Evolutionary conservation across 2,329 filamentous ascomycete genomes (phyloP).

Genomic region (Sporothrix humicola): DNA sequence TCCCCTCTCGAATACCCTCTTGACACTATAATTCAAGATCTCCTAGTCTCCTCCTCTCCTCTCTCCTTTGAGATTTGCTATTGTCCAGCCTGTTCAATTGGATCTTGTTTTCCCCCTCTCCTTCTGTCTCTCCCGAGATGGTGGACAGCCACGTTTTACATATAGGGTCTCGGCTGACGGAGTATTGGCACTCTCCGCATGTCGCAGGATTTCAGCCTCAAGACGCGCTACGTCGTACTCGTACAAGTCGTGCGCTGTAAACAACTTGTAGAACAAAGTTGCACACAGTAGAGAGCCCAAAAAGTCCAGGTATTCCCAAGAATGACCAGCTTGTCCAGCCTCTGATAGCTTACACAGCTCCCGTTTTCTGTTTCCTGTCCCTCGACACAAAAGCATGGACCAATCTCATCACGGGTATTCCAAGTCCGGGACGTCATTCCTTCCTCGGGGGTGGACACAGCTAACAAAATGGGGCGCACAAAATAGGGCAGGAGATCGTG

Average conservation of each 20-base stretch:
- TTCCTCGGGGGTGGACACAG: neutral
- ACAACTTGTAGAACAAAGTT: too few relatives aligned
- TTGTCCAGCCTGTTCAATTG: neutral
- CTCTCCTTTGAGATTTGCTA: neutral
- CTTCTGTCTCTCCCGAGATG: too few relatives aligned
- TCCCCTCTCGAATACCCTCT: too few relatives aligned
- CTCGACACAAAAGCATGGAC: neutral
- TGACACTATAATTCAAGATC: too few relatives aligned
- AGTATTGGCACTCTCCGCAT: neutral
- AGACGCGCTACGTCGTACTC: too few relatives aligned
- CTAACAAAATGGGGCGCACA: neutral
- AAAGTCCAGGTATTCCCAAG: too few relatives aligned
- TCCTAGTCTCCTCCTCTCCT: neutral
- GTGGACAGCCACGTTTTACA: neutral
- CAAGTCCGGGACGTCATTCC: slow-evolving; percentile 8
- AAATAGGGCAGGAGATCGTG: neutral
- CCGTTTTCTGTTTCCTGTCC: neutral
- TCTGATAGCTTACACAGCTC: neutral
- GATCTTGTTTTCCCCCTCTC: neutral
- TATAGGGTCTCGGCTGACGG: neutral
- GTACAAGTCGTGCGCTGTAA: too few relatives aligned
- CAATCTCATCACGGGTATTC: slow-evolving; percentile 19
- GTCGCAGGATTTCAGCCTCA: too few relatives aligned
- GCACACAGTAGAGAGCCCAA: too few relatives aligned
- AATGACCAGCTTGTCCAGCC: too few relatives aligned